These are phyloP conservation scores for Coniella lustricola DNA, from an alignment of 2,329 filamentous ascomycete genomes.

Conservation along the genomic window DNA sequence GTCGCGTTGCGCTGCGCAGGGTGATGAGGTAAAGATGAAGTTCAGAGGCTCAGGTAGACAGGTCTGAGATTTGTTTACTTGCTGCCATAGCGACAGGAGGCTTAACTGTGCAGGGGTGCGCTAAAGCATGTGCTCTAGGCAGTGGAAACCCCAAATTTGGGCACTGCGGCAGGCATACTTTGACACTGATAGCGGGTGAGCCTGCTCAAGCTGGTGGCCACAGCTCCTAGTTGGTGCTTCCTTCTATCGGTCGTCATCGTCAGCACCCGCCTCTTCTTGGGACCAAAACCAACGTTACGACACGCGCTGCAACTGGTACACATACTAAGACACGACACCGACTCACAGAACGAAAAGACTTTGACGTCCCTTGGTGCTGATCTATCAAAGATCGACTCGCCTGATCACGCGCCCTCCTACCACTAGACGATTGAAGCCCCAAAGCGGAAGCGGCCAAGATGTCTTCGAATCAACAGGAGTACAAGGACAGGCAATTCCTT, in stretches of 20 bases:
- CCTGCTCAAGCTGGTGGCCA: not conserved
- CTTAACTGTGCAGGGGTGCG: not conserved
- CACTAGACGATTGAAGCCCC: too few relatives aligned
- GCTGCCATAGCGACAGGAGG: slow-evolving; percentile 3
- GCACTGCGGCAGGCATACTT: slow-evolving; percentile 2
- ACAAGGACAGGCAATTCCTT: slow-evolving; percentile 87
- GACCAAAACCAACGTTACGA: not conserved
- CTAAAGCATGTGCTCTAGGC: not conserved
- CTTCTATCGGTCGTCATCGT: slow-evolving; percentile 6
- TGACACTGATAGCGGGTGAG: not conserved
- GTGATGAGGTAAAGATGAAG: not conserved
- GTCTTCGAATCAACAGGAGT: slow-evolving; percentile 45
- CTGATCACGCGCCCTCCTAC: too few relatives aligned
- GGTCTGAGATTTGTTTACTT: slow-evolving; percentile 9
- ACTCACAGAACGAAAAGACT: too few relatives aligned
- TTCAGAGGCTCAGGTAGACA: not conserved
- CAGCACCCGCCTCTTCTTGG: not conserved
- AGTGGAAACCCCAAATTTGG: not conserved
- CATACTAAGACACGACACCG: too few relatives aligned
- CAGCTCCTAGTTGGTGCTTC: not conserved
- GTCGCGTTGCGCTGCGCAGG: not conserved
- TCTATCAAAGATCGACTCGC: too few relatives aligned
- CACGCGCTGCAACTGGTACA: too few relatives aligned
- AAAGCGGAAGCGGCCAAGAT: not conserved
- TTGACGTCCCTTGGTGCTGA: too few relatives aligned